phyloP scores from a whole-genome alignment of 2,329 filamentous ascomycete species.

The Fusarium liriodendri region DNA sequence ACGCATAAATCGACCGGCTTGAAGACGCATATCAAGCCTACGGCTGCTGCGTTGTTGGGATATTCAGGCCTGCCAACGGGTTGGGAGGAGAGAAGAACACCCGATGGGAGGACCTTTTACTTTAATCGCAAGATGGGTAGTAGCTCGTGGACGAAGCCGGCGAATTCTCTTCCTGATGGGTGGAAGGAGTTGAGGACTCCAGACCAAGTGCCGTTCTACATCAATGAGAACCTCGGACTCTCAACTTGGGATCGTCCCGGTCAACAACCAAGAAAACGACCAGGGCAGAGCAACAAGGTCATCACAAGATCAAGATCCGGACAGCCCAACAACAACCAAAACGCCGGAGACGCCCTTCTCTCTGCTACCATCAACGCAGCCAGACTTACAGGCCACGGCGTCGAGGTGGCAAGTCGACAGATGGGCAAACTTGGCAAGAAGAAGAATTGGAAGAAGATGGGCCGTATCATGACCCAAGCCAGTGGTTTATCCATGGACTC shows the following conservation, averaged over 20 bases:
- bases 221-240: slow-evolving; percentile 41
- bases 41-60: slow-evolving; percentile 2
- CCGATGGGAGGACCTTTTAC: slow-evolving; percentile 38
- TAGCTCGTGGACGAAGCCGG: slow-evolving; percentile 40
- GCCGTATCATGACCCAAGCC: slow-evolving; percentile 21
- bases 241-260: slow-evolving; percentile 45
- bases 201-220: slow-evolving; percentile 41
- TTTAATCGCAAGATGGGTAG: slow-evolving; percentile 37
- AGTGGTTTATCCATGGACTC: slow-evolving; percentile 5
- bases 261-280: slow-evolving; percentile 33
- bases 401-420: slow-evolving; percentile 33
- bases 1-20: slow-evolving; percentile 40
- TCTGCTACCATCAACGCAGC: slow-evolving; percentile 38
- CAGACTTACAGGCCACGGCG: slow-evolving; percentile 31
- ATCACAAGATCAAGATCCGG: slow-evolving; percentile 16
- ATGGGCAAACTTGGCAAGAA: slow-evolving; percentile 43
- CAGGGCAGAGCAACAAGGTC: slow-evolving; percentile 3
- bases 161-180: slow-evolving; percentile 34
- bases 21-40: slow-evolving; percentile 42
- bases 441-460: slow-evolving; percentile 41
- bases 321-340: slow-evolving; percentile 2
- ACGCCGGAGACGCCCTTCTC: slow-evolving; percentile 16
- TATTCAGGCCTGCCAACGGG: slow-evolving; percentile 34
- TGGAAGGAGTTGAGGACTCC: slow-evolving; percentile 44
- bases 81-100: slow-evolving; percentile 41